These are phyloP conservation scores for Globisporangium solare DNA, from an alignment of 352 stramenopile genomes.

Conservation along the genomic window DNA sequence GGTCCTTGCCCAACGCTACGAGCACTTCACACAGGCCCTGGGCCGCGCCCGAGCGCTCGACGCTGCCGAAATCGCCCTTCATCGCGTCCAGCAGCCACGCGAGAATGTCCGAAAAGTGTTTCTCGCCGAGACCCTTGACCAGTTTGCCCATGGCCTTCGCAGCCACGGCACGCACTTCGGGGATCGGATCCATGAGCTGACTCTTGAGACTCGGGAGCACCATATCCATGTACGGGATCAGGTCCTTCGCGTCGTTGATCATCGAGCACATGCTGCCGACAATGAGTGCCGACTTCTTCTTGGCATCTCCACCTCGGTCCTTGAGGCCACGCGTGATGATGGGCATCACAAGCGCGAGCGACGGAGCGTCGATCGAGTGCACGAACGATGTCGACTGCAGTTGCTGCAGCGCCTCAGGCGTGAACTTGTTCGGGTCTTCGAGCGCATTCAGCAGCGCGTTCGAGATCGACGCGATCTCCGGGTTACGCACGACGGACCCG, in stretches of 20 bases:
- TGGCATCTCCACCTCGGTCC: constrained; percentile 95
- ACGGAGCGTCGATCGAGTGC: constrained; percentile 99
- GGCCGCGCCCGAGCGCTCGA: constrained; percentile 97
- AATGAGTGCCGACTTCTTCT: constrained; percentile 98
- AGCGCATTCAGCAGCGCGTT: constrained; percentile 93
- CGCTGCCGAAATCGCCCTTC: constrained; percentile 91
- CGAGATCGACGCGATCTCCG: constrained; percentile 97
- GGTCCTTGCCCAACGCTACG: constrained; percentile 77
- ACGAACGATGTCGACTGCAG: constrained; percentile 98
- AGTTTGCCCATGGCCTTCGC: constrained; percentile 95
- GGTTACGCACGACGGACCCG: constrained; percentile 98
- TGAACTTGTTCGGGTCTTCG: constrained; percentile 92
- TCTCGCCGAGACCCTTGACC: constrained; percentile 94
- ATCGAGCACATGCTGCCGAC: constrained; percentile 99
- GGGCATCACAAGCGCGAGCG: constrained; percentile 98
- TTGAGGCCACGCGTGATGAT: constrained; percentile 98
- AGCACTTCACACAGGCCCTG: constrained; percentile 98
- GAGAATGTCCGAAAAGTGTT: constrained; percentile 94
- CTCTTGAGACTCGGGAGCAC: constrained; percentile 96
- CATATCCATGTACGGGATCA: constrained; percentile 97
- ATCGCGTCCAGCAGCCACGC: constrained; percentile 97
- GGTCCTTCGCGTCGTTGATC: constrained; percentile 97
- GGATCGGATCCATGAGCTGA: constrained; percentile 91
- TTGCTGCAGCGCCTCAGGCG: constrained; percentile 93
- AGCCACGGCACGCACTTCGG: constrained; percentile 92